Conservation (phyloP, 305 asterid species). For the Solanum hybrid region DNA sequence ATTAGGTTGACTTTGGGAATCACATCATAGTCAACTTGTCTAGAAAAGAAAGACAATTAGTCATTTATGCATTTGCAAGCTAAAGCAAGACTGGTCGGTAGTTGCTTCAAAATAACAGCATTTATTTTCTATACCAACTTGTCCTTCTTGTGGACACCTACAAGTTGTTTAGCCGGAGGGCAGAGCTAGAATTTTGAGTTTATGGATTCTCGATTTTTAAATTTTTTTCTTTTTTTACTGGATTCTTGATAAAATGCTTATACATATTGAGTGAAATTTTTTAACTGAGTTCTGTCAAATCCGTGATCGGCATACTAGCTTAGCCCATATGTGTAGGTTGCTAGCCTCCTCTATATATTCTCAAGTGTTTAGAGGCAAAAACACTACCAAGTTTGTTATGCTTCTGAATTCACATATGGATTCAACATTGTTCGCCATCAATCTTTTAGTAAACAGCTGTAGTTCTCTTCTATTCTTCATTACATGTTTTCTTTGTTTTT, state of each 20-base stretch:
- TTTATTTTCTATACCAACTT: neutral
- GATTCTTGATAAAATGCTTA: neutral
- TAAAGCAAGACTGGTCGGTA: neutral
- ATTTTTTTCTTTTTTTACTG: neutral
- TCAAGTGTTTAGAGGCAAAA: neutral
- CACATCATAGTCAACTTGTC: neutral
- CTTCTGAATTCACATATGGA: neutral
- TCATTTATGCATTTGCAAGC: neutral
- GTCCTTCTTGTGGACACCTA: neutral
- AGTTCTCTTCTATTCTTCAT: neutral
- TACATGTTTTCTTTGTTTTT: neutral
- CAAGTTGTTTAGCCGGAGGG: neutral
- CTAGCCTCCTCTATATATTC: neutral
- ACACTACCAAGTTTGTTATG: neutral
- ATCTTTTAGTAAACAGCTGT: neutral
- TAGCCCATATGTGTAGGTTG: neutral
- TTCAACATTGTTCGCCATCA: neutral
- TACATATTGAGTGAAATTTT: neutral
- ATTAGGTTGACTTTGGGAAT: neutral
- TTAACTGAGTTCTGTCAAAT: neutral
- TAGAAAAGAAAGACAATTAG: neutral
- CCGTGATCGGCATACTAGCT: neutral
- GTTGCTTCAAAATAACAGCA: neutral
- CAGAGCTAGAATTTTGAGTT: neutral
- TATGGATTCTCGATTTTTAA: neutral